Evolutionary conservation across 352 stramenopile species (phyloP).

Genomic region (Phytopythium vexans): DNA sequence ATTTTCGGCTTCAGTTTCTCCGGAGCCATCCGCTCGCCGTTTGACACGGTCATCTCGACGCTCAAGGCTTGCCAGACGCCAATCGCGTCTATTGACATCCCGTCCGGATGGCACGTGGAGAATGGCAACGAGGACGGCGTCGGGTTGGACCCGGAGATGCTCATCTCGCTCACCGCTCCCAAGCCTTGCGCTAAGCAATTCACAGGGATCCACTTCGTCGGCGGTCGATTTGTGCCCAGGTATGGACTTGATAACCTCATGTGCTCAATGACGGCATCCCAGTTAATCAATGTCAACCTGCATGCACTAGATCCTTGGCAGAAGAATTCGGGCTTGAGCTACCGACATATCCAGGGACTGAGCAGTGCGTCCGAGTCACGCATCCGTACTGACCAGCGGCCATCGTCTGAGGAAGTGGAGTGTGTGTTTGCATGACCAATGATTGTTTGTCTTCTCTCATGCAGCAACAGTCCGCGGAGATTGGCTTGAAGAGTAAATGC

Average conservation of each 20-base stretch:
- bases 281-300: not conserved
- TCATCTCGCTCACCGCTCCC: slow-evolving; percentile 97
- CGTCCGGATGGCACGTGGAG: slow-evolving; percentile 98
- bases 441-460: too few relatives aligned
- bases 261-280: not conserved
- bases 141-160: slow-evolving; percentile 89
- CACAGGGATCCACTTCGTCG: slow-evolving; percentile 93
- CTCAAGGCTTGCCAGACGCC: slow-evolving; percentile 58
- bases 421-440: too few relatives aligned
- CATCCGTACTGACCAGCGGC: slow-evolving; percentile 19
- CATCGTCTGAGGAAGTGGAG: too few relatives aligned
- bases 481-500: too few relatives aligned
- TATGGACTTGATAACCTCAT: slow-evolving; percentile 17
- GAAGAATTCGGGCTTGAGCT: slow-evolving; percentile 65
- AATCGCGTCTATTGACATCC: slow-evolving; percentile 97
- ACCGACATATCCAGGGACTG: slow-evolving; percentile 49
- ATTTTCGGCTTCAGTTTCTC: slow-evolving; percentile 99
- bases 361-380: slow-evolving; percentile 61
- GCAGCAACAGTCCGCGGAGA: too few relatives aligned
- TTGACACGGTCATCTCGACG: slow-evolving; percentile 83
- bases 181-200: slow-evolving; percentile 94
- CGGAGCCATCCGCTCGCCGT: slow-evolving; percentile 87
- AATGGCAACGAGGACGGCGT: slow-evolving; percentile 67
- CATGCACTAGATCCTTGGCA: slow-evolving; percentile 36
- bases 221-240: slow-evolving; percentile 94